Conservation (phyloP, 768 basidiomycete species). For the Candolleomyces eurysporus region DNA sequence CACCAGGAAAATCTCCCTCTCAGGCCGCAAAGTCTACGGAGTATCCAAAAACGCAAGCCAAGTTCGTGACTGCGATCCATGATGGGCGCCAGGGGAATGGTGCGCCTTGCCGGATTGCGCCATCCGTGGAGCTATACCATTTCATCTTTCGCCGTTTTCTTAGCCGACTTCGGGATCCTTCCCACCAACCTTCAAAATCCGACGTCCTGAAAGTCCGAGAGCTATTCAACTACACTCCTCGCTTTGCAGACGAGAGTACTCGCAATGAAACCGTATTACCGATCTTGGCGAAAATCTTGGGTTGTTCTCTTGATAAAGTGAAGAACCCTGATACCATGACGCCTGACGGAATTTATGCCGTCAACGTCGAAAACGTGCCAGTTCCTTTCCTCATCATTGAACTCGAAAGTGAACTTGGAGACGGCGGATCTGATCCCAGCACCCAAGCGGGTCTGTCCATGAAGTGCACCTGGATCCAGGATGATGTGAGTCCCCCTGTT, state of each 20-base stretch:
- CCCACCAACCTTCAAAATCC: neutral
- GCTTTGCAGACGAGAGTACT: neutral
- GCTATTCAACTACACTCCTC: neutral
- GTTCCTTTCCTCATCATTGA: conserved; percentile 13
- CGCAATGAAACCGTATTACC: neutral
- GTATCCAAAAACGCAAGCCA: too few relatives aligned
- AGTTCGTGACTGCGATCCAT: conserved; percentile 4
- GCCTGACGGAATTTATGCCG: neutral
- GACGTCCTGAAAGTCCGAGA: neutral
- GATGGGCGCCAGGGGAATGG: neutral
- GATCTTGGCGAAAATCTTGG: neutral
- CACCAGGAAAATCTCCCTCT: too few relatives aligned
- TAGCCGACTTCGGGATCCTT: conserved; percentile 12
- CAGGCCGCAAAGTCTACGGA: too few relatives aligned
- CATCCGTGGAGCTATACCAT: conserved; percentile 24
- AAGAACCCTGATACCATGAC: neutral
- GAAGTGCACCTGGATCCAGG: conserved; percentile 10
- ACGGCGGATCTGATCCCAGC: conserved; percentile 27
- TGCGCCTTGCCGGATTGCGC: conserved; percentile 10
- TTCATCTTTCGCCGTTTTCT: conserved; percentile 25
- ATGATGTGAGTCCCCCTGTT: neutral
- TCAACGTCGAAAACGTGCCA: neutral
- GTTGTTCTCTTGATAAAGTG: neutral
- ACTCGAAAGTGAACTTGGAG: conserved; percentile 24
- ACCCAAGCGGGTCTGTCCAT: conserved; percentile 26